Conservation (phyloP, 441 rosid genomes). For the Theobroma grandiflorum region DNA sequence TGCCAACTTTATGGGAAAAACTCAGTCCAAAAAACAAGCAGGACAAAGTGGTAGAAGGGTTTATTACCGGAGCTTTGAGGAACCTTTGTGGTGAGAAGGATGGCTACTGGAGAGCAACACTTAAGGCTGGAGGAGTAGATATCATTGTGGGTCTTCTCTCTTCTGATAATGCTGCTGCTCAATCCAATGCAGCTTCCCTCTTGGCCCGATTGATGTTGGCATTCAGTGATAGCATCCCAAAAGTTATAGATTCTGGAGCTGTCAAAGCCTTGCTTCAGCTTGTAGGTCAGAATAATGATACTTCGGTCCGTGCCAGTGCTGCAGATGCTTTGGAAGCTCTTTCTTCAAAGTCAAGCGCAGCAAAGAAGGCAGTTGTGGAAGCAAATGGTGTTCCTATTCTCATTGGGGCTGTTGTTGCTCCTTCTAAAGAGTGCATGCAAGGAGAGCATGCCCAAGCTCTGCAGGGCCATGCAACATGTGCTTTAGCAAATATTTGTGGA, state of each 20-base stretch:
- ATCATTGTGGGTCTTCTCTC: conserved; percentile 77
- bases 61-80: conserved; percentile 83
- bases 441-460: conserved; percentile 68
- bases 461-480: conserved; percentile 74
- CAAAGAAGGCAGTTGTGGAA: conserved; percentile 68
- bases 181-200: conserved; percentile 93
- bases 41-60: conserved; percentile 83
- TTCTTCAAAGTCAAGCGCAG: conserved; percentile 68
- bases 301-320: conserved; percentile 74
- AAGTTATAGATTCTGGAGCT: conserved; percentile 80
- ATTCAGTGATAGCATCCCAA: conserved; percentile 68
- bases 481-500: conserved; percentile 82
- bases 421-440: conserved; percentile 84
- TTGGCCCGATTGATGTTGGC: conserved; percentile 78
- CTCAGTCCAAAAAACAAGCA: conserved; percentile 64
- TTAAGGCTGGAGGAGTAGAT: conserved; percentile 80
- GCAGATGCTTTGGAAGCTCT: conserved; percentile 90
- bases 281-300: conserved; percentile 61
- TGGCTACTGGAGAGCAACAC: conserved; percentile 74
- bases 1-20: conserved; percentile 81
- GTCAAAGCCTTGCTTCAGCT: conserved; percentile 74
- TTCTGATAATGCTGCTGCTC: conserved; percentile 78
- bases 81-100: conserved; percentile 86
- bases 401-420: conserved; percentile 82
- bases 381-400: conserved; percentile 72